Conservation (phyloP, 2,329 filamentous ascomycete genomes). For the Fusarium nurragi region DNA sequence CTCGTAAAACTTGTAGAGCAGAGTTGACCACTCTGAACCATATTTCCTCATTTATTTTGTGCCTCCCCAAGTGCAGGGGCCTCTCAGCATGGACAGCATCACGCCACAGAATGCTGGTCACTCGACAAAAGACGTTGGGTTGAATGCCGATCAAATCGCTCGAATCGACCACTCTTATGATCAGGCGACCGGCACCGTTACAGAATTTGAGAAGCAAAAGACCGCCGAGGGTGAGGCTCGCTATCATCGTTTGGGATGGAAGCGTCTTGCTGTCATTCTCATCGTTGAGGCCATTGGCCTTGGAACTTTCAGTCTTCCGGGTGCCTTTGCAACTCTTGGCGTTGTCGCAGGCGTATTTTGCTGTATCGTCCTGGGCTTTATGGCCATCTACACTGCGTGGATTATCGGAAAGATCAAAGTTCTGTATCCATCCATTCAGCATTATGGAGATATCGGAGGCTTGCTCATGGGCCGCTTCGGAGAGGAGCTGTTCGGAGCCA, state of each 20-base stretch:
- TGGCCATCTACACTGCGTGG: slow-evolving; percentile 54
- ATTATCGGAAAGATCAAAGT: slow-evolving; percentile 55
- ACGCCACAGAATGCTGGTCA: neutral
- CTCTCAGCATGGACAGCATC: neutral
- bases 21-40: neutral
- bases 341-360: slow-evolving; percentile 51
- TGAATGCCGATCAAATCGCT: slow-evolving; percentile 13
- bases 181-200: slow-evolving; percentile 34
- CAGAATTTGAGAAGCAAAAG: slow-evolving; percentile 41
- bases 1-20: neutral
- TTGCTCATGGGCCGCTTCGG: slow-evolving; percentile 66
- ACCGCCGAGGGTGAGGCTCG: slow-evolving; percentile 32
- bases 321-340: slow-evolving; percentile 40
- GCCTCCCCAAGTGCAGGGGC: neutral
- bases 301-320: slow-evolving; percentile 39
- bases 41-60: neutral
- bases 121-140: neutral
- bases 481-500: slow-evolving; percentile 65
- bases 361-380: slow-evolving; percentile 47
- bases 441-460: slow-evolving; percentile 71
- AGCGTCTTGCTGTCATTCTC: slow-evolving; percentile 38
- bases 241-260: slow-evolving; percentile 39
- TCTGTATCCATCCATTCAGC: slow-evolving; percentile 62
- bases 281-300: slow-evolving; percentile 41
- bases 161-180: slow-evolving; percentile 30